Percentiles rank a stretch among this genome's conserved stretches.
Evolutionary conservation across 164 flowering plant genomes (phyloP).

Genomic region (Dillenia suffruticosa): DNA sequence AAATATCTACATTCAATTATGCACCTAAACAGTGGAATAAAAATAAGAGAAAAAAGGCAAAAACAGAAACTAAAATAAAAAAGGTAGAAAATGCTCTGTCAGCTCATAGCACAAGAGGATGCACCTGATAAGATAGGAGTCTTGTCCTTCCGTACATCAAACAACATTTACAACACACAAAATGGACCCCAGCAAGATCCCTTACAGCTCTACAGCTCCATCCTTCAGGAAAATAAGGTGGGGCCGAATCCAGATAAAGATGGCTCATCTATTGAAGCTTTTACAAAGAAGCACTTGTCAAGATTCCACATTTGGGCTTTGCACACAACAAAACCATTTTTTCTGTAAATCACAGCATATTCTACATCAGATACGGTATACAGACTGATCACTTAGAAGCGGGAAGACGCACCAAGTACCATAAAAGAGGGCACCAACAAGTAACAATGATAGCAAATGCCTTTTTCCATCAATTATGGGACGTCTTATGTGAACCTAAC

Average conservation of each 20-base stretch:
- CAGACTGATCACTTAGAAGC: background rate
- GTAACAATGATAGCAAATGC: too few species aligned
- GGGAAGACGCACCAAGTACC: background rate
- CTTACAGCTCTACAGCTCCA: slow-evolving; percentile 16
- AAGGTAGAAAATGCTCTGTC: background rate
- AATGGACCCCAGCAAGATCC: slow-evolving; percentile 17
- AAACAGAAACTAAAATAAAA: background rate
- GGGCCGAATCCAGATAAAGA: slow-evolving; percentile 17
- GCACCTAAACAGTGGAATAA: slow-evolving; percentile 10
- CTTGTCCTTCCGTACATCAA: slow-evolving; percentile 4
- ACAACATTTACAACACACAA: slow-evolving; percentile 22
- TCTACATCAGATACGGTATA: background rate
- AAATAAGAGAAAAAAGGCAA: slow-evolving; percentile 6
- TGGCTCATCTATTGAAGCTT: slow-evolving; percentile 19
- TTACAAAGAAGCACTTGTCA: slow-evolving; percentile 22
- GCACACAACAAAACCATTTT: slow-evolving; percentile 86
- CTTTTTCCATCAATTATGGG: too few species aligned
- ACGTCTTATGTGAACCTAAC: too few species aligned
- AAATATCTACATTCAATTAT: background rate
- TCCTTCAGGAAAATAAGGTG: slow-evolving; percentile 10
- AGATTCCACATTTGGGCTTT: slow-evolving; percentile 49
- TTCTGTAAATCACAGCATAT: slow-evolving; percentile 43
- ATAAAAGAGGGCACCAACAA: background rate
- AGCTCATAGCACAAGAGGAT: slow-evolving; percentile 12
- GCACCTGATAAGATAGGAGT: slow-evolving; percentile 5